Evolutionary conservation across 768 basidiomycete genomes (phyloP).

Genomic region (Kondoa subrosea): DNA sequence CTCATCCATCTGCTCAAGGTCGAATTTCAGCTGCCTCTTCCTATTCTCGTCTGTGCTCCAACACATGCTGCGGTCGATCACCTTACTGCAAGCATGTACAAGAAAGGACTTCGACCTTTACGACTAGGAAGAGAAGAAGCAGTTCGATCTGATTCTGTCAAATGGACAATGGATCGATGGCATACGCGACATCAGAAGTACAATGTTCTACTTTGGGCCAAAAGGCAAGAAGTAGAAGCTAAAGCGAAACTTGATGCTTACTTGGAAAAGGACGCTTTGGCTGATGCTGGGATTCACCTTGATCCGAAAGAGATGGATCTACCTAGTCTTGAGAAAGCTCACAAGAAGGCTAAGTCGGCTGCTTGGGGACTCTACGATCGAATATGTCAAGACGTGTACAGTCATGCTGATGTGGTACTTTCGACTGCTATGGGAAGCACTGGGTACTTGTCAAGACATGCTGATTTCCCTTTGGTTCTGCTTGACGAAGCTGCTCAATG

Average conservation of each 20-base stretch:
- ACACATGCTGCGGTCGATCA: constrained; percentile 89
- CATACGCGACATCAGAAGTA: not conserved
- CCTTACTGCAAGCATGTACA: constrained; percentile 53
- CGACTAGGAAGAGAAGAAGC: constrained; percentile 54
- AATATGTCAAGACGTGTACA: not conserved
- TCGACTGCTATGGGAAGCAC: not conserved
- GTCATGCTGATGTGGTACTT: not conserved
- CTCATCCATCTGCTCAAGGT: constrained; percentile 35
- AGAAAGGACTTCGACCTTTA: constrained; percentile 49
- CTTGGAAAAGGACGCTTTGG: not conserved
- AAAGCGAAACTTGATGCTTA: not conserved
- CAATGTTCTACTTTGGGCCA: not conserved
- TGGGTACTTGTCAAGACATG: constrained; percentile 22
- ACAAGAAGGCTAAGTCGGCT: not conserved
- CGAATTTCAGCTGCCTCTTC: constrained; percentile 65
- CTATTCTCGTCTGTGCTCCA: constrained; percentile 79
- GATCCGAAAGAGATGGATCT: not conserved
- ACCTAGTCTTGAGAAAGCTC: not conserved
- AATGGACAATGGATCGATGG: not conserved
- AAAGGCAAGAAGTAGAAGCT: not conserved
- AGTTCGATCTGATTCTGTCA: constrained; percentile 38
- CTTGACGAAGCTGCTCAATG: constrained; percentile 93
- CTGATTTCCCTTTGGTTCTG: constrained; percentile 84
- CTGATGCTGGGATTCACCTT: not conserved
- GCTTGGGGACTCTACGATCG: not conserved